A percentile compares a stretch with the other conserved stretches of the same genome.
These are phyloP conservation scores for Fusarium proliferatum DNA, from an alignment of 2,329 filamentous ascomycete genomes.

Conservation along the genomic window DNA sequence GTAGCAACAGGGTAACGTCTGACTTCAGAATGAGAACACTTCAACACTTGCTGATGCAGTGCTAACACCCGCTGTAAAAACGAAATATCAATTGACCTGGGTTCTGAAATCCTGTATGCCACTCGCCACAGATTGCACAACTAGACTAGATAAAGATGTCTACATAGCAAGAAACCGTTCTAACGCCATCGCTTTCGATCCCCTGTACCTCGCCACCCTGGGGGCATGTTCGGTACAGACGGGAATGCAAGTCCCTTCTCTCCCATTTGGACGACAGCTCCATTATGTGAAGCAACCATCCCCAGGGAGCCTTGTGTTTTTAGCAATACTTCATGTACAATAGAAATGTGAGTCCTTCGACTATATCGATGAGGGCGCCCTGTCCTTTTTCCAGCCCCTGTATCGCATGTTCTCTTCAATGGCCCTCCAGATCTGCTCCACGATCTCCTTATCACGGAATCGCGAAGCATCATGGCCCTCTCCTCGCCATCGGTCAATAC, in stretches of 20 bases:
- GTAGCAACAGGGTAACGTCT: neutral
- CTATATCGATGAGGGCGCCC: conserved; percentile 67
- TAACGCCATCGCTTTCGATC: conserved; percentile 47
- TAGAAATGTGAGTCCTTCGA: neutral
- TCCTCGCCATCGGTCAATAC: conserved; percentile 84
- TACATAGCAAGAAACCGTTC: conserved; percentile 41
- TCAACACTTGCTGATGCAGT: neutral
- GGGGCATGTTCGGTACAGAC: conserved; percentile 30
- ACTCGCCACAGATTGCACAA: conserved; percentile 9
- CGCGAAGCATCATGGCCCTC: conserved; percentile 65
- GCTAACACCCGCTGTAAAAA: neutral
- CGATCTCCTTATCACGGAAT: conserved; percentile 92
- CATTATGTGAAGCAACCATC: conserved; percentile 6
- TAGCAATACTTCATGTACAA: conserved; percentile 7
- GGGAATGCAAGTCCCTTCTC: conserved; percentile 11
- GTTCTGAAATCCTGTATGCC: conserved; percentile 15
- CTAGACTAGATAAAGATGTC: conserved; percentile 25
- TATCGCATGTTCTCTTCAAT: conserved; percentile 89
- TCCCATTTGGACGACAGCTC: conserved; percentile 6
- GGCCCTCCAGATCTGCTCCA: conserved; percentile 90
- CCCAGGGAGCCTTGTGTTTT: neutral
- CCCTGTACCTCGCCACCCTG: conserved; percentile 26
- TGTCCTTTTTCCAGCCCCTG: conserved; percentile 84
- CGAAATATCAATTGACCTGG: conserved; percentile 27
- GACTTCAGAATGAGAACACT: neutral